Percentiles rank a stretch among this genome's conserved stretches.
Conservation (phyloP, 139 green algal species). For the Trebouxia sp. region DNA sequence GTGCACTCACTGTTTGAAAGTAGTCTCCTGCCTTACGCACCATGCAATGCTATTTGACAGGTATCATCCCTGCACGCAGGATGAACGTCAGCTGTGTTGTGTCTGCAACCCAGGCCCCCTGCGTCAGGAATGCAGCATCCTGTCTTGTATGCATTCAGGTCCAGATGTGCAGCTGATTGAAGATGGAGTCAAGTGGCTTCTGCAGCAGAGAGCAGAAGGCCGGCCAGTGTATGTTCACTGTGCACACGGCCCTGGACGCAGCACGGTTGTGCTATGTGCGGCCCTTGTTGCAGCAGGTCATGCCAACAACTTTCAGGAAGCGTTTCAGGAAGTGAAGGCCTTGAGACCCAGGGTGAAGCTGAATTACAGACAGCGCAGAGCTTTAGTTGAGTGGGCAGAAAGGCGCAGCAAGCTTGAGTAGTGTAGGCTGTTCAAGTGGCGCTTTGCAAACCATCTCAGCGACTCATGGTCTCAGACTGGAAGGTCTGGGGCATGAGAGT, state of each 20-base stretch:
- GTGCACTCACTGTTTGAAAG: too few species aligned
- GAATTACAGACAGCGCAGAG: constrained; percentile 25
- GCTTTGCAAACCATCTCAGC: background rate
- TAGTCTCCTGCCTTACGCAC: too few species aligned
- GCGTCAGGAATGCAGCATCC: background rate
- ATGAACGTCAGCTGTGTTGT: too few species aligned
- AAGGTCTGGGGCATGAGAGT: too few species aligned
- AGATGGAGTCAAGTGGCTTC: constrained; percentile 54
- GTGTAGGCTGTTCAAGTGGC: background rate
- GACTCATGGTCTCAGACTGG: too few species aligned
- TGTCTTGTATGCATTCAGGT: background rate
- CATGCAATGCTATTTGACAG: too few species aligned
- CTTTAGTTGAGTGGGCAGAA: constrained; percentile 27
- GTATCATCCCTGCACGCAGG: too few species aligned
- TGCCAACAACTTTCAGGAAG: constrained; percentile 23
- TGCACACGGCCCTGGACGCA: constrained; percentile 32
- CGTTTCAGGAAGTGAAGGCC: constrained; percentile 15
- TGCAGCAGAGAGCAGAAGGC: constrained; percentile 39
- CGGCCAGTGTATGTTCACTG: constrained; percentile 64
- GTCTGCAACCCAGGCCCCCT: too few species aligned
- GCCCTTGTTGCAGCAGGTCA: constrained; percentile 29
- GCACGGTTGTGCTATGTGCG: constrained; percentile 31
- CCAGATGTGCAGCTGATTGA: constrained; percentile 45
- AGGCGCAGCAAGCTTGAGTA: background rate
- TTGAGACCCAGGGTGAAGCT: constrained; percentile 26